A percentile compares a stretch with the other conserved stretches of the same genome.
These are phyloP conservation scores for Nectriaceae sp. DNA, from an alignment of 2,329 filamentous ascomycete genomes.

Conservation along the genomic window DNA sequence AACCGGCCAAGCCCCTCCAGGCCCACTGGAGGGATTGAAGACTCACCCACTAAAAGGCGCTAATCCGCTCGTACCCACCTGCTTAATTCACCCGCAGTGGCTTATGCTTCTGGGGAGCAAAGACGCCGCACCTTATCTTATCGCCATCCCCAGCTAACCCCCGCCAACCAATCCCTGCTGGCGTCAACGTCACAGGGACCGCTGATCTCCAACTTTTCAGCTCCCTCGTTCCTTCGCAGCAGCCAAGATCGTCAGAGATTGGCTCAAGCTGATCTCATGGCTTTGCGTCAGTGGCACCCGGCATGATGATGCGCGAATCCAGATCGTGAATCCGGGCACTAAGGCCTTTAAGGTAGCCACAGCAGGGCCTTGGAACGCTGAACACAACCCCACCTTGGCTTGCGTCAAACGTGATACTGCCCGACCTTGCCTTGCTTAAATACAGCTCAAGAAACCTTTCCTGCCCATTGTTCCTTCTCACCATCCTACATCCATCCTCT, in stretches of 20 bases:
- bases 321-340: not conserved
- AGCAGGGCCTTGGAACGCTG: too few relatives aligned
- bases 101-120: not conserved
- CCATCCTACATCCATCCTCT: not conserved
- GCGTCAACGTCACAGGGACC: not conserved
- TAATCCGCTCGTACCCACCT: not conserved
- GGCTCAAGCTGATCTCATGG: not conserved
- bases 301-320: not conserved
- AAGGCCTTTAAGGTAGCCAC: not conserved
- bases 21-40: not conserved
- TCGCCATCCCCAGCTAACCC: conserved; percentile 7
- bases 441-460: not conserved
- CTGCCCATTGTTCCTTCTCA: too few relatives aligned
- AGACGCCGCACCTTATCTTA: conserved; percentile 20
- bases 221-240: not conserved
- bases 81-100: not conserved
- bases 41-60: not conserved
- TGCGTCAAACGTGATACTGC: not conserved
- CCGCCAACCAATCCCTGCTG: not conserved
- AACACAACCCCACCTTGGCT: conserved; percentile 6
- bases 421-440: not conserved
- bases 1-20: conserved; percentile 15
- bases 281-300: not conserved
- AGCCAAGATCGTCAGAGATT: not conserved
- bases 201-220: not conserved